These are phyloP conservation scores for Mycena maculata DNA, from an alignment of 768 basidiomycete species.

Conservation along the genomic window DNA sequence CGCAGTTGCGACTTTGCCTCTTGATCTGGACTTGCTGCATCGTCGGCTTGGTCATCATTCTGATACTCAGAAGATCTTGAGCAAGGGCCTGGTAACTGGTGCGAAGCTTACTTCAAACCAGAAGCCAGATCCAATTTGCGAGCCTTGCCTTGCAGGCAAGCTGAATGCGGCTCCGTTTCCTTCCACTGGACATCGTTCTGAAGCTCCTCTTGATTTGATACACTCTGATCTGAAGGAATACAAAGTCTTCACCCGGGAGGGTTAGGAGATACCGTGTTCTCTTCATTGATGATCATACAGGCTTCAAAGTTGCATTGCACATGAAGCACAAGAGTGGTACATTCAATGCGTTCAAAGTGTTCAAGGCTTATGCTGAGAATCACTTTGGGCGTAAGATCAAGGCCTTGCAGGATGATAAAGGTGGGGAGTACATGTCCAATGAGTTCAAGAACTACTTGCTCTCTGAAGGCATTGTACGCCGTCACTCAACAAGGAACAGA, in stretches of 20 bases:
- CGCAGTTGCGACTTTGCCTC: slow-evolving; percentile 11
- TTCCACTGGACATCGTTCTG: slow-evolving; percentile 10
- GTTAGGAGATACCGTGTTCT: slow-evolving; percentile 10
- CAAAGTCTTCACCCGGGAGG: background rate
- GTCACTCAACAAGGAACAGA: too few species aligned
- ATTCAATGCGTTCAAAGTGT: slow-evolving; percentile 19
- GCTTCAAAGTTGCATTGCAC: slow-evolving; percentile 10
- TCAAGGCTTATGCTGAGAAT: slow-evolving; percentile 22
- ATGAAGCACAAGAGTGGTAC: slow-evolving; percentile 15
- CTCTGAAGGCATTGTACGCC: too few species aligned
- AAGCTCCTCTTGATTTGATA: background rate
- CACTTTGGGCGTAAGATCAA: slow-evolving; percentile 6
- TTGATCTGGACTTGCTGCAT: too few species aligned
- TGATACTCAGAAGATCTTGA: slow-evolving; percentile 5
- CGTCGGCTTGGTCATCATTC: too few species aligned
- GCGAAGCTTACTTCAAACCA: slow-evolving; percentile 10
- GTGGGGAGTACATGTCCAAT: too few species aligned
- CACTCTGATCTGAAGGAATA: slow-evolving; percentile 1
- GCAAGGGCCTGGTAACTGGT: slow-evolving; percentile 10
- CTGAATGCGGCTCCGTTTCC: slow-evolving; percentile 16
- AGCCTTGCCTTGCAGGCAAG: slow-evolving; percentile 10
- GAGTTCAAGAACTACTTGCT: too few species aligned
- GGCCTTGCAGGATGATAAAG: background rate
- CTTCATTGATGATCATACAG: slow-evolving; percentile 1
- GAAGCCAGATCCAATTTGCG: slow-evolving; percentile 2